phyloP scores from a whole-genome alignment of 805 yeast genomes.

The Candida sanyiensis region DNA sequence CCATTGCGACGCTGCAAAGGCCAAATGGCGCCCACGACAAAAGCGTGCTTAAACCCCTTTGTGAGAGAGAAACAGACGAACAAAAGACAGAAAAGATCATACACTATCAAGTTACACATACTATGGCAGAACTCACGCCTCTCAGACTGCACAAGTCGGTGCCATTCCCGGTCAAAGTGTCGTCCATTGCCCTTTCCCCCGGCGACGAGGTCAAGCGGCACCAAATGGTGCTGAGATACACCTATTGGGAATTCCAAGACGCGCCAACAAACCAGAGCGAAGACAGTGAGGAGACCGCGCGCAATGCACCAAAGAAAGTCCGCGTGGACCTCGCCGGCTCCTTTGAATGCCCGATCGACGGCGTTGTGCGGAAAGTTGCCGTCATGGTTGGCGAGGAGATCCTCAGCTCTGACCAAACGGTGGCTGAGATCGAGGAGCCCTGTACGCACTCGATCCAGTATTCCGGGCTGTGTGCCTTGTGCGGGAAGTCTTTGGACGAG shows the following conservation, averaged over 20 bases:
- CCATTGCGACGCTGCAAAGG: too few relatives aligned
- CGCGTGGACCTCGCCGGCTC: slow-evolving; percentile 67
- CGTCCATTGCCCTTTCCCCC: slow-evolving; percentile 27
- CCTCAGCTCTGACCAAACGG: slow-evolving; percentile 35
- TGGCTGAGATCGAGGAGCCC: slow-evolving; percentile 66
- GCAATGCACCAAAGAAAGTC: slow-evolving; percentile 26
- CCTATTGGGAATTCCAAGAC: slow-evolving; percentile 41
- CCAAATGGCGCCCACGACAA: too few relatives aligned
- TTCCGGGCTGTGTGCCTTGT: slow-evolving; percentile 11
- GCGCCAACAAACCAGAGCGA: slow-evolving; percentile 26
- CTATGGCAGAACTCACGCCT: slow-evolving; percentile 21
- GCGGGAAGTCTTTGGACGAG: slow-evolving; percentile 45
- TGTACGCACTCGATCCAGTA: slow-evolving; percentile 91
- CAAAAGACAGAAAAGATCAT: too few relatives aligned
- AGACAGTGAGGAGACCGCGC: slow-evolving; percentile 9
- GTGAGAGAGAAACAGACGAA: too few relatives aligned
- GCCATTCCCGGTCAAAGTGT: slow-evolving; percentile 37
- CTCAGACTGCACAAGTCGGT: slow-evolving; percentile 21
- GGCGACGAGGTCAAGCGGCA: slow-evolving; percentile 34
- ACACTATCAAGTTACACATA: too few relatives aligned
- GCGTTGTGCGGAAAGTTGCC: slow-evolving; percentile 47
- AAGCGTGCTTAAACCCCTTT: too few relatives aligned
- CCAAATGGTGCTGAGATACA: slow-evolving; percentile 34
- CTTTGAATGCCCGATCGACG: slow-evolving; percentile 81
- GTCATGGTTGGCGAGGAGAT: slow-evolving; percentile 59